Evolutionary conservation across 2,329 filamentous ascomycete species (phyloP), one percentile per base, ranked within the genome.

Genomic region (Xylaria sp.): DNA sequence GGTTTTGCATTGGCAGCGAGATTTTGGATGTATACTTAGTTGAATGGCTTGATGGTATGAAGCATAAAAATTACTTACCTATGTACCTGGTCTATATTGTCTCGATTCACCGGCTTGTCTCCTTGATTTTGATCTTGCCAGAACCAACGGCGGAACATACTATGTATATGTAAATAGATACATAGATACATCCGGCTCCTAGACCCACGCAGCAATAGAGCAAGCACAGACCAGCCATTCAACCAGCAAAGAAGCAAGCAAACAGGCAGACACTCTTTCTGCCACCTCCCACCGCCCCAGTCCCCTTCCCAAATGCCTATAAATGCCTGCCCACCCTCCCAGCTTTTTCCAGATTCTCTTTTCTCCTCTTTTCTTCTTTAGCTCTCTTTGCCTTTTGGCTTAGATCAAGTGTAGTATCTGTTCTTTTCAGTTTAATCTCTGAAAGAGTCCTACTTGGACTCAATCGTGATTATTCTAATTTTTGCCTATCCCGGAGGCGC

Each of bases 401-500:
- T 72, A 72, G 91, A 94, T 94, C 91, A 94, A 93, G 91, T 94
- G 91, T 93, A 94, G 91, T 94, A 94, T 93, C 91, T 93, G 91
- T 94, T 94, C 92, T 94, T 94, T 92, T 93, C 90, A 94, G 92
- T 94, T 94, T 94, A 94, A 94, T 94, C 90, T 92, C 92, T 94
- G 91, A 91, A 92, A 94, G 87, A 87, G 86, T 85, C 86, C 89
- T 88, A 92, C 74, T 84, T 86, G 89, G 85, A 85, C 85, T 85
- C 86, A 88, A 88, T 87, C 86, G 85, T 89, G 90, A 93, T 94
- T 94, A 93, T 89, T 89, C 90, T 86, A 87, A 93, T 94, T 92
- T 91, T 93, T 93, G 85, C 74, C 81, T 69, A 25, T 76, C 0
- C 70, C 74, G 87, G 82, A 80, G 78, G 78, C 81, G 28, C 28